Base-by-base conservation (phyloP, 2,329 filamentous ascomycete genomes). In the Xylaria sp. region DNA sequence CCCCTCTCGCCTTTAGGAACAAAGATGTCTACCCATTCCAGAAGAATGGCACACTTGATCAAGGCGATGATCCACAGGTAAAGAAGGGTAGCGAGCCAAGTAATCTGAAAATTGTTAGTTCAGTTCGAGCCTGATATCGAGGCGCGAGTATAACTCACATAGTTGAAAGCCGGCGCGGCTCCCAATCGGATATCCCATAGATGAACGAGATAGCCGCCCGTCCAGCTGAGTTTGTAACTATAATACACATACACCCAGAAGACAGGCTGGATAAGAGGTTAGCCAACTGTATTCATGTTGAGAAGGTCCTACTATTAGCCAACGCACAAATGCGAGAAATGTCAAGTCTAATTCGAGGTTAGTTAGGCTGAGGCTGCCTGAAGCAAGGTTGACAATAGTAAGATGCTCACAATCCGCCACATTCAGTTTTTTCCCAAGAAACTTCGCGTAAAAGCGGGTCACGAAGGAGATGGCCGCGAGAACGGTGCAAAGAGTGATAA, bases 371-470 rank as follows among this genome's bases (percentile, higher is more conserved):
- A 48, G n/a, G 18, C 46, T 48, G 20, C 8, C 10, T 12, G 39
- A 54, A 51, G 39, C 3, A 15, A 55, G 5, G 39, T n/a, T 20
- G 48, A 55, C 7, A 18, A 15, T 12, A 37, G n/a, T 13, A 25
- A 6, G 10, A 56, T 51, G 20, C 46, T 50, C 20, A 65, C 66
- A 68, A 20, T 68, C 66, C 15, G 60, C 25, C 13, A 65, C 18
- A 60, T 20, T 60, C 3, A 65, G 61, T 9, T 57, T 68, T 28
- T 60, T 68, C 13, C 12, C n/a, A 10, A 68, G 20, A 48, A 23
- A 68, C 61, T 68, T 68, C 0, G 66, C 66, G 20, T 68, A 68
- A 48, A 68, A 68, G 54, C 66, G 66, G 48, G 60, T 61, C 28
- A 34, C 7, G 20, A 52, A 65, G 1, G 37, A 20, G 3, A 65